A percentile compares a stretch with the other conserved stretches of the same genome.
Evolutionary conservation across 2,329 filamentous ascomycete species (phyloP).

Genomic region (Aspergillus sergii): DNA sequence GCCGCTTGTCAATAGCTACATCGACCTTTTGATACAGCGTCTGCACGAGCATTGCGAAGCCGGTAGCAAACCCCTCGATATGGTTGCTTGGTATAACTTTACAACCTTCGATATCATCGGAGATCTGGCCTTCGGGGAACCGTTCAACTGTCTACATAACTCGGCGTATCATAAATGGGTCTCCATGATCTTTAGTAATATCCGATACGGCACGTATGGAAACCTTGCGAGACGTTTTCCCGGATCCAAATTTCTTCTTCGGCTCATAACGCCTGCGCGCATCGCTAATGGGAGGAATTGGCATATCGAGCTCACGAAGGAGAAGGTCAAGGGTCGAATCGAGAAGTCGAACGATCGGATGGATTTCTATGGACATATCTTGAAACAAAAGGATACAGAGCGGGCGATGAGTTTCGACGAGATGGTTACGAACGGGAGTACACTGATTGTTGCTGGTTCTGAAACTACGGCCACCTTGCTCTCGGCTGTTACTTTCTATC

Average conservation of each 20-base stretch:
- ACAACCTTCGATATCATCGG: constrained; percentile 31
- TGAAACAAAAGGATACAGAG: neutral
- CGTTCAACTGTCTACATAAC: constrained; percentile 27
- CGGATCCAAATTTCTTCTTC: too few species aligned
- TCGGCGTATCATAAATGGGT: constrained; percentile 15
- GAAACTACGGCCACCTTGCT: constrained; percentile 50
- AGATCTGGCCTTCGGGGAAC: constrained; percentile 28
- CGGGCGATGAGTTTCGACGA: constrained; percentile 28
- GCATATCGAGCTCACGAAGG: too few species aligned
- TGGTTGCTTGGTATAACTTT: constrained; percentile 29
- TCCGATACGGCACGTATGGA: too few species aligned
- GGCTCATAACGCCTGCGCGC: too few species aligned
- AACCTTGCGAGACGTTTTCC: too few species aligned
- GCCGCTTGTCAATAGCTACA: constrained; percentile 31
- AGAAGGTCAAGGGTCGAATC: too few species aligned
- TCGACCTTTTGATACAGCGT: constrained; percentile 31
- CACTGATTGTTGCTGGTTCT: constrained; percentile 45
- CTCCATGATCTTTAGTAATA: too few species aligned
- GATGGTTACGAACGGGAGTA: constrained; percentile 36
- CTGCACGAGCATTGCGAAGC: constrained; percentile 18
- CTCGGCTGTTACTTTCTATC: constrained; percentile 44
- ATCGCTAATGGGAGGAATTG: too few species aligned
- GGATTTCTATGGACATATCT: too few species aligned
- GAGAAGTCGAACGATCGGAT: too few species aligned
- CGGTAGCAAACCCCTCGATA: constrained; percentile 14